These are phyloP conservation scores for Tubosaeta sp. DNA, from an alignment of 768 basidiomycete species.

Conservation along the genomic window DNA sequence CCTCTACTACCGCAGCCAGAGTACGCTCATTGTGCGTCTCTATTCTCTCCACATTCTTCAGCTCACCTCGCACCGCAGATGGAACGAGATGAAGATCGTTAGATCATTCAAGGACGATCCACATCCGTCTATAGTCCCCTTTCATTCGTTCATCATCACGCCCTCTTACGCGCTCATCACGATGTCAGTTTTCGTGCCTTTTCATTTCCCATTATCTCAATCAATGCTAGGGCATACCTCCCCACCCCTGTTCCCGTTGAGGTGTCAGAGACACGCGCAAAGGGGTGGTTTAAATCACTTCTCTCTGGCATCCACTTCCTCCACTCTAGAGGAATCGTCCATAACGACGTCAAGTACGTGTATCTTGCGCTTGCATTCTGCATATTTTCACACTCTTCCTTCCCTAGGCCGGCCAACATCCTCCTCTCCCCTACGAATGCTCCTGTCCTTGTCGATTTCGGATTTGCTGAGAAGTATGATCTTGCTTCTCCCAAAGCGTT, in stretches of 20 bases:
- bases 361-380: not conserved
- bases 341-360: constrained; percentile 90
- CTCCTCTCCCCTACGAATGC: constrained; percentile 73
- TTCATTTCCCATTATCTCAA: constrained; percentile 5
- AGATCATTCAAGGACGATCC: constrained; percentile 76
- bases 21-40: constrained; percentile 75
- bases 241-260: constrained; percentile 86
- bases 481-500: constrained; percentile 59
- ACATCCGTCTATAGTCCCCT: constrained; percentile 89
- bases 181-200: constrained; percentile 55
- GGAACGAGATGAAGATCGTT: constrained; percentile 98
- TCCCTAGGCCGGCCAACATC: constrained; percentile 82
- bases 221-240: constrained; percentile 67
- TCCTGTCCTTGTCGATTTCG: constrained; percentile 92
- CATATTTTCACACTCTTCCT: not conserved
- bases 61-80: constrained; percentile 42
- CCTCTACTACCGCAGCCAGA: constrained; percentile 81
- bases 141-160: constrained; percentile 91
- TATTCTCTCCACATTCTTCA: not conserved
- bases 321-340: constrained; percentile 78
- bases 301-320: constrained; percentile 82
- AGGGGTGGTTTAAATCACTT: constrained; percentile 77
- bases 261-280: constrained; percentile 73
- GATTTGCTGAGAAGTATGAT: constrained; percentile 90
- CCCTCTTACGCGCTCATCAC: constrained; percentile 87